These are phyloP conservation scores for Meredithiella fracta DNA, from an alignment of 2,329 filamentous ascomycete genomes.

Conservation along the genomic window DNA sequence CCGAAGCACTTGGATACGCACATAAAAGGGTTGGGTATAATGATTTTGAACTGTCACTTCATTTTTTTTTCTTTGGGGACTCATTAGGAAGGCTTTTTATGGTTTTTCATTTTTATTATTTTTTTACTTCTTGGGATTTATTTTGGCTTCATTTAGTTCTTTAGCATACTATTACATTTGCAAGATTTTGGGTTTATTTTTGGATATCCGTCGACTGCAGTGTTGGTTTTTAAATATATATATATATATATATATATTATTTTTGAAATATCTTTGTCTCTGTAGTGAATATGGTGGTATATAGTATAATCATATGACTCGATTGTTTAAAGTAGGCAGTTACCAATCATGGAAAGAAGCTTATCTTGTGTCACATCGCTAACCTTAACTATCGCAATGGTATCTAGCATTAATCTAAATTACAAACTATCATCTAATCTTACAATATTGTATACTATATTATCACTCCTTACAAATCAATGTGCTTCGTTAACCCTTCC, in stretches of 20 bases:
- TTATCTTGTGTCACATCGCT: too few relatives aligned
- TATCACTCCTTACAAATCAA: neutral
- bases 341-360: too few relatives aligned
- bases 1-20: conserved; percentile 15
- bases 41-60: conserved; percentile 2
- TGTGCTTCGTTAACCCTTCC: neutral
- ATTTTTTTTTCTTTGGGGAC: conserved; percentile 9
- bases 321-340: too few relatives aligned
- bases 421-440: neutral
- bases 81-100: neutral
- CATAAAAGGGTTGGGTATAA: conserved; percentile 10
- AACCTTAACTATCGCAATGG: too few relatives aligned
- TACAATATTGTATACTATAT: neutral
- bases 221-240: neutral
- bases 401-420: neutral
- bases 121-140: neutral
- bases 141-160: neutral
- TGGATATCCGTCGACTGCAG: neutral
- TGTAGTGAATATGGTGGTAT: too few relatives aligned
- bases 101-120: neutral
- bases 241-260: neutral
- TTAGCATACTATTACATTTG: neutral
- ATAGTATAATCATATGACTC: too few relatives aligned
- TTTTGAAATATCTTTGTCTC: neutral
- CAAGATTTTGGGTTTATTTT: neutral